Conservation (phyloP, 1,284 basidiomycete genomes). For the Phlebopus sp. region DNA sequence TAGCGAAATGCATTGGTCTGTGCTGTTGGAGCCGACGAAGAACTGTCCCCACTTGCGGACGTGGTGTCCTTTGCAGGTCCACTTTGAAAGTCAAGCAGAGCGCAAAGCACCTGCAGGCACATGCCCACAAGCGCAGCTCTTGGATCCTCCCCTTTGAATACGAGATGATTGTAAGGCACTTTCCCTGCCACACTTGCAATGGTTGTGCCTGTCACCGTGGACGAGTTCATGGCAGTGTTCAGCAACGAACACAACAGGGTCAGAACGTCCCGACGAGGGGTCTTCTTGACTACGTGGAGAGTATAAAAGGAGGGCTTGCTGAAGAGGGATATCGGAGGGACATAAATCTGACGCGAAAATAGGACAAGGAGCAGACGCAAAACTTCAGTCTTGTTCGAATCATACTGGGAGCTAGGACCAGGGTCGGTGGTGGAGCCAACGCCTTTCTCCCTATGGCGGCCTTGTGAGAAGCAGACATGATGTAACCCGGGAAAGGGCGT, state of each 20-base stretch:
- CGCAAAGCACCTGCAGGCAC: slow-evolving; percentile 73
- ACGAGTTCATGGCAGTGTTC: slow-evolving; percentile 81
- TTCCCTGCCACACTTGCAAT: slow-evolving; percentile 65
- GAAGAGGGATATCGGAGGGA: slow-evolving; percentile 67
- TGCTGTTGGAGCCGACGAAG: slow-evolving; percentile 50
- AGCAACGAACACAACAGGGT: slow-evolving; percentile 88
- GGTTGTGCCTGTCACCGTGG: slow-evolving; percentile 43
- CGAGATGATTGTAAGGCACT: slow-evolving; percentile 84
- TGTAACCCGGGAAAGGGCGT: slow-evolving; percentile 27
- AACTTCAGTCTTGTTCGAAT: slow-evolving; percentile 83
- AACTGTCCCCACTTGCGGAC: slow-evolving; percentile 40
- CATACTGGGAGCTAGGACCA: slow-evolving; percentile 64
- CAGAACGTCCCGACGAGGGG: slow-evolving; percentile 77
- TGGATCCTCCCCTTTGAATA: slow-evolving; percentile 84
- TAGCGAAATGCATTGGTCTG: slow-evolving; percentile 87
- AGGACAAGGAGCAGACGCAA: slow-evolving; percentile 82
- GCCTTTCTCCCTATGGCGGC: slow-evolving; percentile 74
- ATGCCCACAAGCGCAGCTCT: slow-evolving; percentile 67
- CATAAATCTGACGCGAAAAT: slow-evolving; percentile 85
- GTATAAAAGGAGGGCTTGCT: slow-evolving; percentile 71
- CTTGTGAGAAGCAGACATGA: slow-evolving; percentile 13
- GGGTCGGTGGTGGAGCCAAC: slow-evolving; percentile 79
- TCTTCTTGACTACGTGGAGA: slow-evolving; percentile 74
- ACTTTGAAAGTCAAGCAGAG: slow-evolving; percentile 80
- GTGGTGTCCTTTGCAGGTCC: slow-evolving; percentile 59